Evolutionary conservation across 805 yeast genomes (phyloP), one percentile per base, ranked within the genome.

Genomic region (Cyberlindnera mississippiensis): DNA sequence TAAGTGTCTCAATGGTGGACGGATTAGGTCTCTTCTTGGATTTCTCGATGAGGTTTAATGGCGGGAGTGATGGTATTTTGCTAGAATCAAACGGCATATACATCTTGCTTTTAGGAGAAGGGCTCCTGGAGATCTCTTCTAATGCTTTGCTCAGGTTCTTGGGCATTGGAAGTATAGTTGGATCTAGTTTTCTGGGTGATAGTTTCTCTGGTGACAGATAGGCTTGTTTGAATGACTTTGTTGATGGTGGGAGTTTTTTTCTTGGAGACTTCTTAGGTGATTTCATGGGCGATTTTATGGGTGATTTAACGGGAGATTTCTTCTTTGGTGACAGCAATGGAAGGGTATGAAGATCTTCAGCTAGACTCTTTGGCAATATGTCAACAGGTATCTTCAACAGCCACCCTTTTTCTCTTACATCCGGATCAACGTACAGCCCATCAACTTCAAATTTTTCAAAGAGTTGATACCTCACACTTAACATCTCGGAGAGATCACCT

Each of bases 351-450:
- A 34, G 30, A 26, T 28, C 28, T n/a, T 37, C 13, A 2, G 31
- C 40, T 3, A 42, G 22, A 6, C 27, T 28, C 3, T 6, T 4
- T 13, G 48, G 43, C 16, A 48, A 31, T 7, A 48, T 26, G 1
- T 38, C 31, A 16, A 44, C 30, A 6, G 44, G 29, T 4, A 48
- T 20, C 12, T 34, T n/a, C 2, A 7, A 8, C 6, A 37, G 16
- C 32, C 20, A 40, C 1, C 43, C 47, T 26, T 41, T 40, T 4
- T 6, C 24, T 6, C 11, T n/a, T 3, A 15, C 27, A 10, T 42
- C 42, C 1, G 45, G 43, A 19, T 44, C 45, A 16, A 44, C 28
- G 37, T 48, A 44, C 9, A 29, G 15, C 3, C 38, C 45, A 3
- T 20, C 29, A 9, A 32, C 16, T 6, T 26, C 28, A 34, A 47